These are phyloP conservation scores for Gossypium schwendimanii DNA, from an alignment of 441 rosid genomes.

Conservation along the genomic window DNA sequence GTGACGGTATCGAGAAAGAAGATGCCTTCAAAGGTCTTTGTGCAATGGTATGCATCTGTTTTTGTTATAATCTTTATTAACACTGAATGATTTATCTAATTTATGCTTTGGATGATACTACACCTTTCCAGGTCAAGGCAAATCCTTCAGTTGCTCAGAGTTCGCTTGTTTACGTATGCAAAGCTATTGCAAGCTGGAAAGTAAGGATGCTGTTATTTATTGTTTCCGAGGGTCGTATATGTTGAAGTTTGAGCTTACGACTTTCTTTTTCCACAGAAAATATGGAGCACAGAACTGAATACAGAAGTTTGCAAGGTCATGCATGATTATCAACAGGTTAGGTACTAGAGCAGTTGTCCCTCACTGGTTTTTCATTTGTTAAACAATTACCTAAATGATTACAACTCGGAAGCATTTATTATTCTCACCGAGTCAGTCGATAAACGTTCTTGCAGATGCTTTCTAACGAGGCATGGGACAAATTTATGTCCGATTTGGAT, in stretches of 20 bases:
- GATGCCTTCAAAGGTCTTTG: slow-evolving; percentile 96
- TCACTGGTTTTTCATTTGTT: not conserved
- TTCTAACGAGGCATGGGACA: slow-evolving; percentile 74
- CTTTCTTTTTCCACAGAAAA: slow-evolving; percentile 44
- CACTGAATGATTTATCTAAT: not conserved
- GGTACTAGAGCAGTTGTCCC: slow-evolving; percentile 17
- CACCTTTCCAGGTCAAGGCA: slow-evolving; percentile 54
- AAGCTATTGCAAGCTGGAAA: slow-evolving; percentile 97
- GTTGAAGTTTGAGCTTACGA: not conserved
- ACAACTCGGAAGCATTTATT: not conserved
- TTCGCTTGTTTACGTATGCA: slow-evolving; percentile 79
- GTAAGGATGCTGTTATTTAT: slow-evolving; percentile 43
- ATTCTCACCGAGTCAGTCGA: not conserved
- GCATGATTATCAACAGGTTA: slow-evolving; percentile 82
- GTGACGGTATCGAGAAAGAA: slow-evolving; percentile 94
- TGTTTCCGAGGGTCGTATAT: not conserved
- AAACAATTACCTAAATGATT: not conserved
- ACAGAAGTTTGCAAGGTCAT: slow-evolving; percentile 84
- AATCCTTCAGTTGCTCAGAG: slow-evolving; percentile 90
- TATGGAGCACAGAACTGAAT: slow-evolving; percentile 71
- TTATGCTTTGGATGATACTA: slow-evolving; percentile 7
- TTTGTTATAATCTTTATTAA: not conserved
- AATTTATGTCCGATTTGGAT: slow-evolving; percentile 76
- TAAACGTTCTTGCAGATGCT: slow-evolving; percentile 56
- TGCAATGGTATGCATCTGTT: slow-evolving; percentile 63